A percentile compares a stretch with the other conserved stretches of the same genome.
phyloP scores from a whole-genome alignment of 768 basidiomycete species.

The Termitomyces sp. region DNA sequence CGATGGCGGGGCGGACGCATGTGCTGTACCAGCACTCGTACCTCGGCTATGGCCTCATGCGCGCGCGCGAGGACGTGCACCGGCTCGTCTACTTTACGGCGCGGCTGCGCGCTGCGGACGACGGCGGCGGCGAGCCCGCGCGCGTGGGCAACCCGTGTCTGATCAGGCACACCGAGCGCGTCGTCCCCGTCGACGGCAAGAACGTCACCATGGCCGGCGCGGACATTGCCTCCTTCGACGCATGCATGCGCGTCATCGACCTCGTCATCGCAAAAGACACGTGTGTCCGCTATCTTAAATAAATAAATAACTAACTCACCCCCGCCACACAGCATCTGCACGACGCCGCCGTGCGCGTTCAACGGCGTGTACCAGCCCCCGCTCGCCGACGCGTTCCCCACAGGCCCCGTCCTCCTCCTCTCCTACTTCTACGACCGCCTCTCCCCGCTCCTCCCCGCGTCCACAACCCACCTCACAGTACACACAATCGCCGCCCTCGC shows the following conservation, averaged over 20 bases:
- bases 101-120: conserved; percentile 28
- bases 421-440: conserved; percentile 99
- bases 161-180: conserved; percentile 53
- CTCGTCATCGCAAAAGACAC: conserved; percentile 94
- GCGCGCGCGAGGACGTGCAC: conserved; percentile 60
- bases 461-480: conserved; percentile 25
- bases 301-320: too few species aligned
- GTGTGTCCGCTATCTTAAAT: too few species aligned
- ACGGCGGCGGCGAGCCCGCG: not conserved
- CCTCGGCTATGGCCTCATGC: conserved; percentile 94
- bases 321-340: conserved; percentile 56
- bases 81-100: conserved; percentile 86
- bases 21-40: conserved; percentile 97
- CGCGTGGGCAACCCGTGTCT: conserved; percentile 73
- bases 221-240: conserved; percentile 78
- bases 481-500: conserved; percentile 63
- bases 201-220: conserved; percentile 86
- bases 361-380: conserved; percentile 97
- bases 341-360: conserved; percentile 93
- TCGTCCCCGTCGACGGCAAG: conserved; percentile 54
- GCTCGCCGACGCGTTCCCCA: conserved; percentile 80
- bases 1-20: conserved; percentile 64
- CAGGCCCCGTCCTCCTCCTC: conserved; percentile 82
- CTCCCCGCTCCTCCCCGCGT: conserved; percentile 53
- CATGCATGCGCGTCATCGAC: conserved; percentile 79